Evolutionary conservation across 306 rosid genomes (phyloP).

Genomic region (Datisca glomerata): DNA sequence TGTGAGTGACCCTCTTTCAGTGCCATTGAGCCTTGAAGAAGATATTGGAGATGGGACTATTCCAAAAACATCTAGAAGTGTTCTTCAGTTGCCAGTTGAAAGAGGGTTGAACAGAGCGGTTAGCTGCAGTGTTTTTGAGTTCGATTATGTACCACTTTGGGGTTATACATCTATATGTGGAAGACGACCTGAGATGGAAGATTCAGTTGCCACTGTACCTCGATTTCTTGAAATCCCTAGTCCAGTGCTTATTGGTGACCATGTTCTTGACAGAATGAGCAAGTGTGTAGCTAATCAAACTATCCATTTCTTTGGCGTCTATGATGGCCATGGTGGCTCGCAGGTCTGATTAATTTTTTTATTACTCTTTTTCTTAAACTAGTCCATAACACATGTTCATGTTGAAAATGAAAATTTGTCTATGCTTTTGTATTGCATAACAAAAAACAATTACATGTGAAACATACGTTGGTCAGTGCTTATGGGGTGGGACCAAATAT

Average conservation of each 20-base stretch:
- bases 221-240: constrained; percentile 44
- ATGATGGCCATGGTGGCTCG: constrained; percentile 10
- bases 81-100: constrained; percentile 34
- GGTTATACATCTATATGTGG: constrained; percentile 57
- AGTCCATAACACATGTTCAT: too few species aligned
- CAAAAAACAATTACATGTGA: too few species aligned
- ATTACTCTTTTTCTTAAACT: background rate
- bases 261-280: constrained; percentile 15
- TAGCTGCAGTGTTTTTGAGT: constrained; percentile 64
- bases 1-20: constrained; percentile 23
- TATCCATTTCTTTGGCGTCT: background rate
- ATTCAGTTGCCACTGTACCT: constrained; percentile 46
- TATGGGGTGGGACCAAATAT: too few species aligned
- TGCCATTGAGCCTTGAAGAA: constrained; percentile 30
- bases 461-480: too few species aligned
- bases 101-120: constrained; percentile 25
- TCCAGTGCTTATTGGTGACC: constrained; percentile 48
- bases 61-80: constrained; percentile 17
- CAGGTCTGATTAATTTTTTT: background rate
- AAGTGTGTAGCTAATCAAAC: background rate
- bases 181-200: constrained; percentile 84
- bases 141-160: constrained; percentile 63
- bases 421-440: too few species aligned
- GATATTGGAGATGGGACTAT: constrained; percentile 27
- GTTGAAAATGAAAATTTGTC: too few species aligned